Evolutionary conservation across 2,329 filamentous ascomycete genomes (phyloP), one percentile per base, ranked within the genome.

Genomic region (Venturia carpophila): DNA sequence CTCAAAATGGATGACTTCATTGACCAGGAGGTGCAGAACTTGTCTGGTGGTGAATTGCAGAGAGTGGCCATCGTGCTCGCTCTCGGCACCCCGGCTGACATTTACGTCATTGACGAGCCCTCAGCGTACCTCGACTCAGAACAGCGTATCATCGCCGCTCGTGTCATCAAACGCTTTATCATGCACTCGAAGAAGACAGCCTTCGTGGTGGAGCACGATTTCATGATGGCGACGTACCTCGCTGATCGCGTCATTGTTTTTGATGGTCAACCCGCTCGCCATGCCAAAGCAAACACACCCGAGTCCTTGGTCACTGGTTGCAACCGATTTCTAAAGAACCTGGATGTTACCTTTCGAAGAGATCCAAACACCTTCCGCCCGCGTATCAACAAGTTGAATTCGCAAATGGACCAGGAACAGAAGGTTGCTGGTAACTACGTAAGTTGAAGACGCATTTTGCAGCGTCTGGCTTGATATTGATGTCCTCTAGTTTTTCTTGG

Each of bases 161-260:
- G 92, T 75, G 95, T 99, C 75, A 99, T 99, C 82, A 99, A 99
- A 84, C 89, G 94, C 70, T 99, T 96, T 84, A 99, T 99, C 79
- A 99, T 99, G 94, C 93, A 99, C 82, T 88, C 92, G 72, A 97
- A 97, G 87, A 97, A 97, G 86, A 99, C 94, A 0, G 94, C 94
- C 62, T 99, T 99, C 77, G 87, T 99, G 71, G 93, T 99, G 76
- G 94, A 99, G 87, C 94, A 99, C 89, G 94, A 99, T 84, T 97
- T 99, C 82, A 96, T 97, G 81, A 97, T 97, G 92, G 86, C 86
- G 49, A 89, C 86, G 55, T 89, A 89, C 73, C 82, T 89, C 60
- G 86, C 94, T 58, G 95, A 99, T 74, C 90, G 94, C 70, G 94
- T 99, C 77, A 99, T 99, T 73, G 94, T 99, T 73, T 99, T 99